Evolutionary conservation across 192 early-diverging fungal genomes (phyloP).

Genomic region (Dissophora globulifera): DNA sequence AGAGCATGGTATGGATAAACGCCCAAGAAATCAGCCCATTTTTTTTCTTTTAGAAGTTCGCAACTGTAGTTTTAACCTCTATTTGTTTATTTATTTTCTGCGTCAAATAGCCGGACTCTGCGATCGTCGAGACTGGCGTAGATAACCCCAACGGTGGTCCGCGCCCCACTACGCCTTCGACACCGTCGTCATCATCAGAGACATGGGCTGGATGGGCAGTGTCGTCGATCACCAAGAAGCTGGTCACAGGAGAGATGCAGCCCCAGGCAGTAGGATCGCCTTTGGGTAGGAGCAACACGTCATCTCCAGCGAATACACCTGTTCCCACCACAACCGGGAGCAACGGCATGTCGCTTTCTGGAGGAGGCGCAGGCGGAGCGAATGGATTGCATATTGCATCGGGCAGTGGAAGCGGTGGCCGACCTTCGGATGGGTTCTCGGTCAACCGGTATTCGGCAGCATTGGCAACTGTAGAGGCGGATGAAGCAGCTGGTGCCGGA

Average conservation of each 20-base stretch:
- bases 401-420: slow-evolving; percentile 7
- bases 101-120: slow-evolving; percentile 66
- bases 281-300: not conserved
- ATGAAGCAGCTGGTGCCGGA: slow-evolving; percentile 17
- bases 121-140: slow-evolving; percentile 36
- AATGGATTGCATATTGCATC: slow-evolving; percentile 28
- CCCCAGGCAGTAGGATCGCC: slow-evolving; percentile 15
- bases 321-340: slow-evolving; percentile 19
- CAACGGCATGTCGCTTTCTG: slow-evolving; percentile 29
- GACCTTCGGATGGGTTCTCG: slow-evolving; percentile 21
- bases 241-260: slow-evolving; percentile 39
- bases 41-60: no score
- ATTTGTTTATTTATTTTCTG: not conserved
- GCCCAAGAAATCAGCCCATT: slow-evolving; percentile 1
- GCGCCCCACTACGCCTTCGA: slow-evolving; percentile 40
- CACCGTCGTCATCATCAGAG: slow-evolving; percentile 49
- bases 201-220: slow-evolving; percentile 93
- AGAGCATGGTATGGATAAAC: slow-evolving; percentile 64
- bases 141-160: slow-evolving; percentile 34
- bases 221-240: slow-evolving; percentile 74
- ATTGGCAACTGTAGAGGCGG: slow-evolving; percentile 44
- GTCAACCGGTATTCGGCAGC: slow-evolving; percentile 46
- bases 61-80: no score
- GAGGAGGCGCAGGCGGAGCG: not conserved
- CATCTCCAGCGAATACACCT: slow-evolving; percentile 16